Conservation (phyloP, 1,139 yeast genomes). For the Hyphopichia buzzinii region DNA sequence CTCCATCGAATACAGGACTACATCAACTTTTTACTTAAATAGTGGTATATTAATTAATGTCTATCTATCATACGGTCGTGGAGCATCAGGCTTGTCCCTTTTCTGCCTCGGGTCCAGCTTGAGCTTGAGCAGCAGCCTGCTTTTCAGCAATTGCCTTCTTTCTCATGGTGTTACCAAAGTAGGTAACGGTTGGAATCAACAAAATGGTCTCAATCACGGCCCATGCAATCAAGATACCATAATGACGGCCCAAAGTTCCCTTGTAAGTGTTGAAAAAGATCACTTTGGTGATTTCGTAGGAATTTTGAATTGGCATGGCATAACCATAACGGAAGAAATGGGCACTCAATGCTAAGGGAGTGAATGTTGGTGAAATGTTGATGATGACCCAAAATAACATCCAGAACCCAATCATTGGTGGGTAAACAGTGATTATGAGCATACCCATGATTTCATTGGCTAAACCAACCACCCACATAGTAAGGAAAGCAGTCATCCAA, state of each 20-base stretch:
- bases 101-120: neutral
- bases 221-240: conserved; percentile 37
- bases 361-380: conserved; percentile 38
- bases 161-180: conserved; percentile 28
- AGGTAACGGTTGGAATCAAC: conserved; percentile 41
- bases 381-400: conserved; percentile 39
- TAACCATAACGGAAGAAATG: conserved; percentile 37
- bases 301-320: conserved; percentile 38
- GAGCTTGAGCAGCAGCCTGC: conserved; percentile 12
- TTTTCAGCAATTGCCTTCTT: conserved; percentile 19
- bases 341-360: conserved; percentile 35
- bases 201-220: conserved; percentile 25
- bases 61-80: neutral
- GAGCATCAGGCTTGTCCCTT: no score
- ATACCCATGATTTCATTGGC: conserved; percentile 40
- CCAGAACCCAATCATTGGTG: conserved; percentile 46
- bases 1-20: no score
- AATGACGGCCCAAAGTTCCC: conserved; percentile 36
- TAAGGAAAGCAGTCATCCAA: conserved; percentile 42
- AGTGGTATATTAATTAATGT: no score
- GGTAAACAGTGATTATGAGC: conserved; percentile 27
- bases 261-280: conserved; percentile 36
- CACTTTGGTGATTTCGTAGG: conserved; percentile 37
- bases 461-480: conserved; percentile 45
- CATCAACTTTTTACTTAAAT: no score